Base-by-base conservation (phyloP, 805 yeast species). In the Lipomyces yamanashiensis region DNA sequence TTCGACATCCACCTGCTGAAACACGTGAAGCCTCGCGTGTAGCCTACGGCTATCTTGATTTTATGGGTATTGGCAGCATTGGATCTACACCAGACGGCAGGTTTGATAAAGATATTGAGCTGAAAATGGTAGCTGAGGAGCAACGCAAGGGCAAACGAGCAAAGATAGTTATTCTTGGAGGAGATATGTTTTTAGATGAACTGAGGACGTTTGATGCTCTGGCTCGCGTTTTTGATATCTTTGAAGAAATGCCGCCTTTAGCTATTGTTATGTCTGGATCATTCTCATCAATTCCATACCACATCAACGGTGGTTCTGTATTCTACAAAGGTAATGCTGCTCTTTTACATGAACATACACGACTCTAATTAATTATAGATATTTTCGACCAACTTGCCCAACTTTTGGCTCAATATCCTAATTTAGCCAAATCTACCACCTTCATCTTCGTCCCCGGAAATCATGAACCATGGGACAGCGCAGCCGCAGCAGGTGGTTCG, bases 381-480 rank as follows among this genome's bases (percentile, higher is more conserved):
- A 36, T 83, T 33, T 92, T 95, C 76, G 96, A 92, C 71, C 79
- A 85, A 1, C 78, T 95, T 15, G 93, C 96, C 0, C 79, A 80
- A 1, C 71, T 90, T 1, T 72, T 95, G 19, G 82, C 87, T 9
- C 79, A 82, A 54, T 89, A 78, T 69, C 88, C 90, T 0, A 72
- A 74, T 3, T 75, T 91, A 7, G 77, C 85, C 13, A 72, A 77
- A 7, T 72, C 77, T 7, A 81, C 88, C 36, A 85, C 87, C 57
- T 75, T 95, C 36, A 77, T 91, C 0, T 84, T 95, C 63, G 78
- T 93, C 0, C 98, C 98, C 0, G 98, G 99, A 0, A 84, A 85
- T 48, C 89, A 90, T 69, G 99, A 95, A 76, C 97, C 97, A 0
- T 95, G 98, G 98, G 86, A 87, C 41, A 84, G 95, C 0, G 79